A percentile compares a stretch with the other conserved stretches of the same genome.
Conservation (phyloP, 768 basidiomycete species). For the Leccinum fibrillosum region DNA sequence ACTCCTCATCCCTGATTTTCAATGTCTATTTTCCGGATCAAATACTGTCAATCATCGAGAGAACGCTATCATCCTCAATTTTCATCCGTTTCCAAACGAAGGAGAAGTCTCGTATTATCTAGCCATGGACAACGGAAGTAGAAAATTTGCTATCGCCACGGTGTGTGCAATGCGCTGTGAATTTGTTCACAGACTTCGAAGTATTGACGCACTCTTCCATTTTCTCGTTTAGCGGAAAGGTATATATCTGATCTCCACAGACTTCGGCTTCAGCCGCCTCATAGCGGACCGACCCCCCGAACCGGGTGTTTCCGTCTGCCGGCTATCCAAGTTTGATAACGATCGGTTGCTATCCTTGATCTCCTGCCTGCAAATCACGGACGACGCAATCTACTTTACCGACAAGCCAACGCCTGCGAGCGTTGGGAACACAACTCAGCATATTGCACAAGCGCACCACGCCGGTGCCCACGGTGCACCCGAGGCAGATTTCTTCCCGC, state of each 20-base stretch:
- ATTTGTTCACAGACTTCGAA: not conserved
- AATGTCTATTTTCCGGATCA: slow-evolving; percentile 22
- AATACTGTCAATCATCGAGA: slow-evolving; percentile 40
- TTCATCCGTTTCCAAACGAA: slow-evolving; percentile 12
- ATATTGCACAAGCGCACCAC: not conserved
- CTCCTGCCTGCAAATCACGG: slow-evolving; percentile 56
- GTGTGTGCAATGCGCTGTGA: slow-evolving; percentile 24
- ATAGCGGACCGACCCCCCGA: slow-evolving; percentile 30
- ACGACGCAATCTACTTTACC: slow-evolving; percentile 50
- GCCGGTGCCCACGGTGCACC: not conserved
- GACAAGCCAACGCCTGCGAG: slow-evolving; percentile 12
- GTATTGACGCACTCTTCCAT: not conserved
- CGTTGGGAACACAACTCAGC: not conserved
- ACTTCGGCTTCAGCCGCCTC: slow-evolving; percentile 18
- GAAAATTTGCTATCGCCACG: slow-evolving; percentile 45
- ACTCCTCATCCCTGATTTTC: slow-evolving; percentile 29
- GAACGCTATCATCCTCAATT: slow-evolving; percentile 26
- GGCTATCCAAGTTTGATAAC: slow-evolving; percentile 16
- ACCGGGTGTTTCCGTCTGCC: slow-evolving; percentile 28
- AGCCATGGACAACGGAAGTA: slow-evolving; percentile 40
- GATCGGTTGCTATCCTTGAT: slow-evolving; percentile 24
- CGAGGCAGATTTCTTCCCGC: slow-evolving; percentile 1
- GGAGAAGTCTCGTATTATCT: slow-evolving; percentile 42
- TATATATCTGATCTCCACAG: slow-evolving; percentile 25
- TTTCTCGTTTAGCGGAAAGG: slow-evolving; percentile 17